A percentile compares a stretch with the other conserved stretches of the same genome.
phyloP scores from a whole-genome alignment of 495 filamentous ascomycete species.

The Trichoderma erinaceum region DNA sequence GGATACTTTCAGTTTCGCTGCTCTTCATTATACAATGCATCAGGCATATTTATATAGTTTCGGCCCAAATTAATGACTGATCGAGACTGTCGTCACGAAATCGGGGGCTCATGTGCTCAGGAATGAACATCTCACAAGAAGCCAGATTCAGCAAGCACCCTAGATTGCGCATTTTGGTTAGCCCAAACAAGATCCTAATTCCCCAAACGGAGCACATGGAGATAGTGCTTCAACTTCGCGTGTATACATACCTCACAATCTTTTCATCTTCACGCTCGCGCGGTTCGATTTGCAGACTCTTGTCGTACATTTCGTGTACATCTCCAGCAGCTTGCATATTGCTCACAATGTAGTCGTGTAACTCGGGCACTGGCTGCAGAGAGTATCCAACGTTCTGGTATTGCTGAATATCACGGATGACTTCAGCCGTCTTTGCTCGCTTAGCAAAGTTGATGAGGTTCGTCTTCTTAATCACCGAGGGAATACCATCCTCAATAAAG shows the following conservation, averaged over 20 bases:
- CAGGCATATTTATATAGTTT: background rate
- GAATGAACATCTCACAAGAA: constrained; percentile 23
- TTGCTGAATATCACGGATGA: constrained; percentile 96
- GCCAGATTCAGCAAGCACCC: constrained; percentile 31
- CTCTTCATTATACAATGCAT: background rate
- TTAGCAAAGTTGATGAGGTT: constrained; percentile 98
- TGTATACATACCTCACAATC: constrained; percentile 49
- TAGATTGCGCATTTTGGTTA: constrained; percentile 16
- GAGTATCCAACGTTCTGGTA: constrained; percentile 96
- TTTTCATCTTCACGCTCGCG: constrained; percentile 91
- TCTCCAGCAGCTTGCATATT: constrained; percentile 92
- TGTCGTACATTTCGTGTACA: constrained; percentile 98
- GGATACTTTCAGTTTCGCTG: background rate
- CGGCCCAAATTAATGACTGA: background rate
- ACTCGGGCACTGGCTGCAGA: constrained; percentile 77
- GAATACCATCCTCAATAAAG: constrained; percentile 98
- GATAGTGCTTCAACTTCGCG: too few relatives aligned
- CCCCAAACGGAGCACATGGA: background rate
- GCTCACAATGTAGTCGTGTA: constrained; percentile 94
- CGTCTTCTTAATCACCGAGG: constrained; percentile 87
- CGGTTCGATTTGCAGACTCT: constrained; percentile 85
- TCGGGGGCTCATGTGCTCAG: background rate
- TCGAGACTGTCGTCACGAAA: background rate
- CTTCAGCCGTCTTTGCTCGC: constrained; percentile 93
- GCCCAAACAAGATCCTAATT: background rate